Base-by-base conservation (phyloP, 2,329 filamentous ascomycete genomes). In the Monilinia laxa region DNA sequence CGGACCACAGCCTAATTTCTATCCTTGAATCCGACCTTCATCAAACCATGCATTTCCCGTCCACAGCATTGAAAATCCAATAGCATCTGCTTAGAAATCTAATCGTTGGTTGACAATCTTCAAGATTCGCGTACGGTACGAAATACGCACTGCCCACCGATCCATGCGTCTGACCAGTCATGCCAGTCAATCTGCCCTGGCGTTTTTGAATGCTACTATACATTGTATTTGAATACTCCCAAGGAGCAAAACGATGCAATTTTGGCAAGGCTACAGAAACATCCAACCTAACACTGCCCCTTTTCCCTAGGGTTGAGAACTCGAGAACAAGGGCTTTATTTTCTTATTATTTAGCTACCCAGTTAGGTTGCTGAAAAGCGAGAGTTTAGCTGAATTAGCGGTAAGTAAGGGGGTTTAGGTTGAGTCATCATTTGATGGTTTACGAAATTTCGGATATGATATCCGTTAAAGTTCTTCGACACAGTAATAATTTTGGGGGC, bases 241-340 rank as follows among this genome's bases (percentile, higher is more conserved):
- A 9, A 38, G 28, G 11, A 12, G 31, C 12, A 25, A 38, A 38
- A 51, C 12, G 9, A 54, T 25, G 23, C 11, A 31, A 49, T 59
- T 10, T 23, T 11, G 42, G 49, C 23, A 60, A 60, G 57, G 57
- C 57, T 60, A 49, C 25, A 60, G 57, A 60, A 49, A 60, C 28
- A 60, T 16, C 3, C 1, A 11, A 4, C 1, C 18, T 38, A 18
- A 60, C 58, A 60, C 58, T 60, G 58, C 58, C 58, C 23, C 45
- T 35, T 60, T 55, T 51, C 25, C 14, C n/a, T 25, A 5, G 45
- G 28, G 45, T 38, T 5, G 31, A 3, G 6, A 38, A 38, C 20
- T 25, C 3, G n/a, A 3, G 6, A 38, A 38, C 28, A 60, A 60
- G 58, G 58, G 12, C 58, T 25, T 60, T 6, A 9, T 51, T 35